Conservation (phyloP, 208 protist species). For the Porcisia deanei region DNA sequence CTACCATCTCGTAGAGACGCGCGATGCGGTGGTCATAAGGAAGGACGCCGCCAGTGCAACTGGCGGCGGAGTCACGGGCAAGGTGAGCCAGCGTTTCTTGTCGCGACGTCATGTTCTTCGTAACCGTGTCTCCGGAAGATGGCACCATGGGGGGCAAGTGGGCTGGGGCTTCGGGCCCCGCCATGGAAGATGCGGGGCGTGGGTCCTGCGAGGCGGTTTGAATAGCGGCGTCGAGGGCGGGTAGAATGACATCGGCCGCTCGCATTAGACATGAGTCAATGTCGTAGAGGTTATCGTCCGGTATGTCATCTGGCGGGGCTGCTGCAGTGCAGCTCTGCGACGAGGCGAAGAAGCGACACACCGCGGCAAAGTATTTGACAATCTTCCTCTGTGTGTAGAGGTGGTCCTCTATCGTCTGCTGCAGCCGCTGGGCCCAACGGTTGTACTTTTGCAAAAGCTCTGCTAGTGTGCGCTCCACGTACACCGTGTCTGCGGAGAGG, state of each 20-base stretch:
- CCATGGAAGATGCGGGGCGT: background rate
- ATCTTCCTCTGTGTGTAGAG: constrained; percentile 80
- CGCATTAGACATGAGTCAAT: constrained; percentile 77
- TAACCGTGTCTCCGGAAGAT: background rate
- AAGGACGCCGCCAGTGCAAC: constrained; percentile 27
- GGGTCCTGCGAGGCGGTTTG: constrained; percentile 21
- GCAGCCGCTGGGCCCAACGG: constrained; percentile 73
- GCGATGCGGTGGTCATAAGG: constrained; percentile 72
- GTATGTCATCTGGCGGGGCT: constrained; percentile 11
- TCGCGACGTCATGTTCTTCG: constrained; percentile 4
- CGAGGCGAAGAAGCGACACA: constrained; percentile 65
- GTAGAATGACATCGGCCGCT: constrained; percentile 75
- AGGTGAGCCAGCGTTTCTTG: constrained; percentile 40
- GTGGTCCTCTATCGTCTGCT: constrained; percentile 82
- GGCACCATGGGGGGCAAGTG: background rate
- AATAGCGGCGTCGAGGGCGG: constrained; percentile 62
- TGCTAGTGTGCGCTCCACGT: constrained; percentile 69
- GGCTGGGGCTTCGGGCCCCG: background rate
- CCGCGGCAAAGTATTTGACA: constrained; percentile 79
- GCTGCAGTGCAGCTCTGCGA: constrained; percentile 9
- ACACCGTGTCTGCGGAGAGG: constrained; percentile 22
- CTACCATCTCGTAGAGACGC: constrained; percentile 67
- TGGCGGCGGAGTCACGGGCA: constrained; percentile 28
- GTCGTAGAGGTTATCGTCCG: constrained; percentile 80
- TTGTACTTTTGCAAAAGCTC: constrained; percentile 80